phyloP scores from a whole-genome alignment of 2,329 filamentous ascomycete species.

The Nemania diffusa region DNA sequence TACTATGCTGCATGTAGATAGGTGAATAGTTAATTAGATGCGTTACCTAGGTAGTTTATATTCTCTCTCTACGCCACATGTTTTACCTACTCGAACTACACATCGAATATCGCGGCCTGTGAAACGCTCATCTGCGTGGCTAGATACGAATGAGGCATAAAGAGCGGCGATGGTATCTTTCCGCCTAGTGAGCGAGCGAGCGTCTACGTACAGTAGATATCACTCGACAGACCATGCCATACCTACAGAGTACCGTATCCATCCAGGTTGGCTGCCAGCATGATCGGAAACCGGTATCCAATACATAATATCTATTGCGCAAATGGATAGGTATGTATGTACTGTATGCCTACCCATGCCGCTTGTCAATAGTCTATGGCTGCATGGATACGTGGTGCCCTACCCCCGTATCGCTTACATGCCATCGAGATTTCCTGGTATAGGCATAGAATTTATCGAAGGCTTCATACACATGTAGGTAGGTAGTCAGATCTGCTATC shows the following conservation, averaged over 20 bases:
- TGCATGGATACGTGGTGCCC: constrained; percentile 37
- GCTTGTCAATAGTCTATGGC: constrained; percentile 29
- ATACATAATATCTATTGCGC: constrained; percentile 13
- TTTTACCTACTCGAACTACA: not conserved
- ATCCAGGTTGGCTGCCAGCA: not conserved
- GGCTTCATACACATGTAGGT: no score
- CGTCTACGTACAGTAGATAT: not conserved
- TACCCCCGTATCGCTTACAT: constrained; percentile 34
- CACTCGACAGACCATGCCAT: not conserved
- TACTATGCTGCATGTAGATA: not conserved
- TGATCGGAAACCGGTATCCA: constrained; percentile 17
- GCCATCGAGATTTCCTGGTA: constrained; percentile 1
- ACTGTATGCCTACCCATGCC: constrained; percentile 18
- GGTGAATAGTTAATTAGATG: not conserved
- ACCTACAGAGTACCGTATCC: not conserved
- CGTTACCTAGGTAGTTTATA: not conserved
- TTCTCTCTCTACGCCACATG: constrained; percentile 12
- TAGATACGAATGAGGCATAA: not conserved
- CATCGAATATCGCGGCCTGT: not conserved
- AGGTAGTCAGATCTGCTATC: constrained; percentile 19
- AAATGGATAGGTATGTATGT: constrained; percentile 5
- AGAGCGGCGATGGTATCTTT: not conserved
- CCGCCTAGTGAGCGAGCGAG: not conserved
- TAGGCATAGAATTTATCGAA: not conserved
- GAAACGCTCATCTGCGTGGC: not conserved